Percentiles rank a stretch among this genome's conserved stretches.
These are phyloP conservation scores for Sonneratia alba DNA, from an alignment of 345 rosid genomes.

Conservation along the genomic window DNA sequence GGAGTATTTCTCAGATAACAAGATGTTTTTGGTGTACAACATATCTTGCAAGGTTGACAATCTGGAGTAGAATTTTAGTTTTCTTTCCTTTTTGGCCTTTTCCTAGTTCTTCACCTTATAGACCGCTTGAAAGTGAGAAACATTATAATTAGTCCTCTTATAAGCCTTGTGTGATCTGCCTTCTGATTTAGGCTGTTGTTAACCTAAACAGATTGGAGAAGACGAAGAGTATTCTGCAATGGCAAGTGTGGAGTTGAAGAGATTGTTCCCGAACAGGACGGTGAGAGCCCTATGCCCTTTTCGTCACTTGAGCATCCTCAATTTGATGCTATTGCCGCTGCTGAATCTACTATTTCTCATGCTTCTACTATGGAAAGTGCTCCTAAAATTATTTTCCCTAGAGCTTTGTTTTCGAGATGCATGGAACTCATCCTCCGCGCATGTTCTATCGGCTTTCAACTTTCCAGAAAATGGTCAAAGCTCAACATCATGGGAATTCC, in stretches of 20 bases:
- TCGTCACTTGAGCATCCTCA: slow-evolving; percentile 1
- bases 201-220: slow-evolving; percentile 49
- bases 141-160: neutral
- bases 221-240: slow-evolving; percentile 68
- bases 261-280: slow-evolving; percentile 59
- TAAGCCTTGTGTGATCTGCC: neutral
- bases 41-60: neutral
- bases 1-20: too few relatives aligned
- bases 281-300: slow-evolving; percentile 20
- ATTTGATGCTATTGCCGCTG: neutral
- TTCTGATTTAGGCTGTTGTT: slow-evolving; percentile 2
- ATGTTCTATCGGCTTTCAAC: neutral
- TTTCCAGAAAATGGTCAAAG: neutral
- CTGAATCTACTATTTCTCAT: neutral
- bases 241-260: slow-evolving; percentile 67
- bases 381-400: neutral
- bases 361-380: neutral
- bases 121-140: too few relatives aligned
- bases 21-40: neutral
- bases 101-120: too few relatives aligned
- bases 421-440: neutral
- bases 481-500: neutral
- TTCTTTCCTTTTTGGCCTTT: too few relatives aligned
- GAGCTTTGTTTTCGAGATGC: neutral
- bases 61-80: neutral